These are phyloP conservation scores for Clitoria ternatea DNA, from an alignment of 306 rosid genomes.

Conservation along the genomic window DNA sequence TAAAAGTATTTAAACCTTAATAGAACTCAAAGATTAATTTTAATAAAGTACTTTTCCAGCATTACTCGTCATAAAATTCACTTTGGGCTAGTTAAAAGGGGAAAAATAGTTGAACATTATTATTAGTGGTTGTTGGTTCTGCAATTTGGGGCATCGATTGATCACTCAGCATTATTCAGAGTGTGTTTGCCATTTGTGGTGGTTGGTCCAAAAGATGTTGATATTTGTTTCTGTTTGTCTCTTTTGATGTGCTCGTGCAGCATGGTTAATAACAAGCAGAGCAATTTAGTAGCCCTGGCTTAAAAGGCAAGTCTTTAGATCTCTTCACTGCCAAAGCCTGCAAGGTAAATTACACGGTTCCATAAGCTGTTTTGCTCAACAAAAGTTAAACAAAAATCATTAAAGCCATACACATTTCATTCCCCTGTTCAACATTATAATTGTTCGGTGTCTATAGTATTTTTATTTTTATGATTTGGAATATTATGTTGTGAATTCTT, in stretches of 20 bases:
- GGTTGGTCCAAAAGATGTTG: slow-evolving; percentile 36
- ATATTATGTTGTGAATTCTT: neutral
- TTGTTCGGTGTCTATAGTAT: neutral
- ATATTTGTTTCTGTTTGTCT: neutral
- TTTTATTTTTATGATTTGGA: too few relatives aligned
- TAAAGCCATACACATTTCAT: slow-evolving; percentile 41
- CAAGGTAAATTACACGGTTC: slow-evolving; percentile 37
- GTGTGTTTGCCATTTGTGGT: neutral
- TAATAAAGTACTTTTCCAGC: too few relatives aligned
- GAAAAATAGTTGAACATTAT: neutral
- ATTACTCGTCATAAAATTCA: too few relatives aligned
- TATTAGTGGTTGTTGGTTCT: neutral
- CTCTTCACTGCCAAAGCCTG: slow-evolving; percentile 43
- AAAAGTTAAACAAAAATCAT: slow-evolving; percentile 49
- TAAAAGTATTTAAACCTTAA: too few relatives aligned
- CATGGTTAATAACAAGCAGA: slow-evolving; percentile 23
- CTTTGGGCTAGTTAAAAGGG: neutral
- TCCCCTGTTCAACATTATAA: slow-evolving; percentile 42
- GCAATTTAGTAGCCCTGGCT: slow-evolving; percentile 22
- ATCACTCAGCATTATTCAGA: neutral
- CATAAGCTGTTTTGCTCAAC: slow-evolving; percentile 42
- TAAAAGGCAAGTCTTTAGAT: slow-evolving; percentile 38
- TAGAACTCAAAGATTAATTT: too few relatives aligned
- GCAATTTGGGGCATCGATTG: neutral
- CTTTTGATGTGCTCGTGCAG: slow-evolving; percentile 17